Evolutionary conservation across 495 filamentous ascomycete genomes (phyloP).

Genomic region (Penicillium antarcticum): DNA sequence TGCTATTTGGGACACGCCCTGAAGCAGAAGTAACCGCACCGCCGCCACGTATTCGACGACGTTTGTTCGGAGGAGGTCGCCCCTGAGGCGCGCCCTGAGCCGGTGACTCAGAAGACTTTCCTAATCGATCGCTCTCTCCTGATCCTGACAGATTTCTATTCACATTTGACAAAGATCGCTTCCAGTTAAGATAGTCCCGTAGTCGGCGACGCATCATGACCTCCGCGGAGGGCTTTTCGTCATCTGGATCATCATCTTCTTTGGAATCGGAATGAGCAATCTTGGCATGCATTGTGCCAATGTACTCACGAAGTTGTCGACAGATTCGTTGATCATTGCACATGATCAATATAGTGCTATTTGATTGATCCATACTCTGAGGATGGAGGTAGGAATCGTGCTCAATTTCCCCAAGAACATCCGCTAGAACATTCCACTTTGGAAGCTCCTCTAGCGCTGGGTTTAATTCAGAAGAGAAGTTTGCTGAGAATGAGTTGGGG

Average conservation of each 20-base stretch:
- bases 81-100: slow-evolving; percentile 46
- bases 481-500: slow-evolving; percentile 22
- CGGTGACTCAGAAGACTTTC: slow-evolving; percentile 19
- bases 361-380: slow-evolving; percentile 71
- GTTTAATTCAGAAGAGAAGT: slow-evolving; percentile 65
- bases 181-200: slow-evolving; percentile 89
- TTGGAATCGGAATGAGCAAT: slow-evolving; percentile 33
- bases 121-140: slow-evolving; percentile 8
- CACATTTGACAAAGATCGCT: slow-evolving; percentile 81
- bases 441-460: slow-evolving; percentile 93
- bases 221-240: slow-evolving; percentile 63
- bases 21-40: slow-evolving; percentile 53
- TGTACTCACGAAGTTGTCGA: slow-evolving; percentile 83
- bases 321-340: slow-evolving; percentile 87
- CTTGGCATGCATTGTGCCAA: slow-evolving; percentile 84
- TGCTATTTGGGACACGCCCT: slow-evolving; percentile 58
- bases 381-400: slow-evolving; percentile 86
- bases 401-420: slow-evolving; percentile 90
- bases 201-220: slow-evolving; percentile 88
- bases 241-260: slow-evolving; percentile 37
- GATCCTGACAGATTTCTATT: slow-evolving; percentile 63
- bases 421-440: slow-evolving; percentile 85
- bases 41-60: slow-evolving; percentile 85
- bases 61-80: slow-evolving; percentile 77
- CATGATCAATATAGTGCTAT: slow-evolving; percentile 90